Evolutionary conservation across 805 yeast genomes (phyloP).

Genomic region (Isabelozyma heimii): DNA sequence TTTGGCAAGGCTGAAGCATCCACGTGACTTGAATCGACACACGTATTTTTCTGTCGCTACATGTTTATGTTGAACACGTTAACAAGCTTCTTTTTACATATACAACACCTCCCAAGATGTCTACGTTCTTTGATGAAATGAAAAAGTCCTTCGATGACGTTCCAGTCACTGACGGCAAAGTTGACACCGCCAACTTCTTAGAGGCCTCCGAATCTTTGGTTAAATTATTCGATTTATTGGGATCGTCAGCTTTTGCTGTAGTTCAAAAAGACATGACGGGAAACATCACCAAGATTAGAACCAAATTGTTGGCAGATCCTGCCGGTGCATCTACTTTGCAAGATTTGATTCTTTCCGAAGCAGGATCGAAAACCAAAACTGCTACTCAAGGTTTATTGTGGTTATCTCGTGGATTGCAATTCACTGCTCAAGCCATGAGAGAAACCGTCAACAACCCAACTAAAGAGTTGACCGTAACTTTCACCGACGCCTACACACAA

Average conservation of each 20-base stretch:
- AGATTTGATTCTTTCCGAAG: constrained; percentile 72
- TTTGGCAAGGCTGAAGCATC: no score
- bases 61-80: no score
- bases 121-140: constrained; percentile 80
- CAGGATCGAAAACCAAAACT: constrained; percentile 60
- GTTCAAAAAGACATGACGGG: constrained; percentile 90
- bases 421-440: constrained; percentile 87
- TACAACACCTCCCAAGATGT: constrained; percentile 33
- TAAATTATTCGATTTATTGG: constrained; percentile 77
- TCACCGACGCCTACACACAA: constrained; percentile 80
- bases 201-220: constrained; percentile 84
- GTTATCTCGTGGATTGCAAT: constrained; percentile 82
- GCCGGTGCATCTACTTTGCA: constrained; percentile 66
- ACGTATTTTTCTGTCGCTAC: no score
- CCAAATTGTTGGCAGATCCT: constrained; percentile 65
- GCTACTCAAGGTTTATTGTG: constrained; percentile 91
- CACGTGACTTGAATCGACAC: no score
- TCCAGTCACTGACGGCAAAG: constrained; percentile 53
- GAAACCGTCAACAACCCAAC: constrained; percentile 66
- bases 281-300: constrained; percentile 72
- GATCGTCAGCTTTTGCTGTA: constrained; percentile 79
- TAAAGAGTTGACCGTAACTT: constrained; percentile 68
- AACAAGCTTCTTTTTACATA: no score
- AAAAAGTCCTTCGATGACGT: constrained; percentile 75
- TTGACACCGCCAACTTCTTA: constrained; percentile 72